Base-by-base conservation (phyloP, 768 basidiomycete genomes). In the Termitomyces sp. region DNA sequence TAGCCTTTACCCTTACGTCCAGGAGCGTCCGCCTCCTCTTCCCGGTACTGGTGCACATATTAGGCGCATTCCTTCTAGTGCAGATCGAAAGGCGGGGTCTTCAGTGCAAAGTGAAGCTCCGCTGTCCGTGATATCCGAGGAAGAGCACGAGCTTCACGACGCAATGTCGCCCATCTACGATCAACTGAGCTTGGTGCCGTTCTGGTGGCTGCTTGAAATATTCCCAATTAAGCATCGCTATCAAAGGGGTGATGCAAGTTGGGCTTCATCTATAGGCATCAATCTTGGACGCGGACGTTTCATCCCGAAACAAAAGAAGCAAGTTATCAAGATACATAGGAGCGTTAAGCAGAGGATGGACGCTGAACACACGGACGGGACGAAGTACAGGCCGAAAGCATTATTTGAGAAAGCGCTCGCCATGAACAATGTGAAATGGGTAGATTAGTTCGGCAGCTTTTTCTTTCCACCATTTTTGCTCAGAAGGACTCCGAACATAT, bases 191-290 rank as follows among this genome's bases (percentile, higher is more conserved):
- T 37, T 71, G n/a, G 54, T 68, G 7, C 63, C 53, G 50, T 46
- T 9, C 8, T 88, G 86, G 86, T 87, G 86, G 86, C 52, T 80
- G 32, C 73, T 88, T n/a, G 86, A 88, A 65, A 3, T 77, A 3
- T 28, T 75, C n/a, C 80, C 77, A 0, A 52, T 72, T 9, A 62
- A 66, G 43, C 72, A 74, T 17, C 68, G 67, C 19, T 73, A 68
- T 54, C 77, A 77, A 66, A 64, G 63, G 53, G 64, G 62, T 1
- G 62, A 73, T 50, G 63, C 69, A 14, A 49, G 56, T 10, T 75
- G 73, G 75, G 58, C 30, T 23, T 56, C 61, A n/a, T 56, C 58
- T 42, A 54, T 67, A 25, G 55, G 63, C 12, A 61, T 55, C 54
- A 79, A 80, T 58, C 11, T 74, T 42, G 79, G 76, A 0, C 35